Conservation (phyloP, 306 rosid species). For the Castanopsis chinensis region DNA sequence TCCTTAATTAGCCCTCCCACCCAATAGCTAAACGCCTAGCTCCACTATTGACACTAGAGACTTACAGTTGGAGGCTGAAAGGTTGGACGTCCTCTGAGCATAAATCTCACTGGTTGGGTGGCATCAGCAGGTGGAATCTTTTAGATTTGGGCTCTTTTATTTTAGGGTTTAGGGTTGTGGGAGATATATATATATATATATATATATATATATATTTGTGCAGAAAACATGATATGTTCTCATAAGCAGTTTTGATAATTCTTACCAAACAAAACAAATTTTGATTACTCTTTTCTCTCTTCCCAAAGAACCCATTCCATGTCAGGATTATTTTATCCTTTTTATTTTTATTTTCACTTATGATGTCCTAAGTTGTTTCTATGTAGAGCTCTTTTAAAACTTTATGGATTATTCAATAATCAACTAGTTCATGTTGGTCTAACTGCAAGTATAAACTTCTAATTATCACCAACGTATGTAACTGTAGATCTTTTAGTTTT, state of each 20-base stretch:
- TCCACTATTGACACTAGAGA: too few species aligned
- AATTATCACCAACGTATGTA: not conserved
- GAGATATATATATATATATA: too few species aligned
- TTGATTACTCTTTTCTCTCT: not conserved
- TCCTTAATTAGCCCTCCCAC: too few species aligned
- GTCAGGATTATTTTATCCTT: too few species aligned
- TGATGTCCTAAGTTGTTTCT: too few species aligned
- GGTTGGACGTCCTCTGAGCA: too few species aligned
- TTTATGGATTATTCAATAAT: not conserved
- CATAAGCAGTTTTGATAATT: not conserved
- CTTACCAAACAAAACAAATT: not conserved
- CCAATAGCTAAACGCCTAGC: too few species aligned
- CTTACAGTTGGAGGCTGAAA: too few species aligned
- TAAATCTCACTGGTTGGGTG: not conserved
- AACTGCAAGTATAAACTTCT: not conserved
- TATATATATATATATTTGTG: too few species aligned
- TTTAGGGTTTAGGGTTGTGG: too few species aligned
- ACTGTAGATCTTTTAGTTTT: not conserved
- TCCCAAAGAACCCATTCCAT: not conserved
- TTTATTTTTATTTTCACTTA: too few species aligned
- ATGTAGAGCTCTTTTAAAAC: too few species aligned
- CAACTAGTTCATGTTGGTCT: not conserved
- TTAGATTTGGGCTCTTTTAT: not conserved
- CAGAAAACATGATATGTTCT: not conserved
- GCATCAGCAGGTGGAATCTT: not conserved